phyloP scores from a whole-genome alignment of 768 basidiomycete genomes.

The Cubamyces lactineus region DNA sequence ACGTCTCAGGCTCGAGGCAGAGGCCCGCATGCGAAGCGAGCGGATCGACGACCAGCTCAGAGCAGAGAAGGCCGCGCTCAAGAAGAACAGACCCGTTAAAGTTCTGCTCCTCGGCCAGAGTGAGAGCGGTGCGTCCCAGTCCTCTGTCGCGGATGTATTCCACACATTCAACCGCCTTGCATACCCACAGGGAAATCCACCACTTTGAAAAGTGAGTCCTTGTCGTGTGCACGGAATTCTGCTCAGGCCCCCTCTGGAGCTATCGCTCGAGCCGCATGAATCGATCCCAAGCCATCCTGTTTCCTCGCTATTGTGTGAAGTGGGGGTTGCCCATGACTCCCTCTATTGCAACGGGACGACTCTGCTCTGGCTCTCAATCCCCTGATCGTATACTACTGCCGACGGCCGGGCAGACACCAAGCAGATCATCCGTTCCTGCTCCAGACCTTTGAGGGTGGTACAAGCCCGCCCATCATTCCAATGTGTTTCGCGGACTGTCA shows the following conservation, averaged over 20 bases:
- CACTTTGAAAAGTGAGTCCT: slow-evolving; percentile 43
- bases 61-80: slow-evolving; percentile 36
- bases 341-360: no score
- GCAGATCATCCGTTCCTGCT: no score
- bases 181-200: slow-evolving; percentile 42
- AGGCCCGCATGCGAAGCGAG: slow-evolving; percentile 61
- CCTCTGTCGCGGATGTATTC: background rate
- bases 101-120: slow-evolving; percentile 44
- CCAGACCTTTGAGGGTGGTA: background rate
- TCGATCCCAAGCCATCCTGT: no score
- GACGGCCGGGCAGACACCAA: no score
- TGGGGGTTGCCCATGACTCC: no score
- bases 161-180: background rate
- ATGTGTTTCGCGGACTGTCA: no score
- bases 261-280: background rate
- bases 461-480: background rate
- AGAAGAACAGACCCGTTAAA: slow-evolving; percentile 40
- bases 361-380: no score
- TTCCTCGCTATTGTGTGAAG: no score
- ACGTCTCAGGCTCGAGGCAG: slow-evolving; percentile 54
- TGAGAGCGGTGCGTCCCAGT: slow-evolving; percentile 37
- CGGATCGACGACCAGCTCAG: slow-evolving; percentile 46
- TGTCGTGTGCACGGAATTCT: background rate
- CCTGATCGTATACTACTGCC: no score
- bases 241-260: background rate